A percentile compares a stretch with the other conserved stretches of the same genome.
phyloP scores from a whole-genome alignment of 169 alveolate genomes.

The Plasmodium relictum region DNA sequence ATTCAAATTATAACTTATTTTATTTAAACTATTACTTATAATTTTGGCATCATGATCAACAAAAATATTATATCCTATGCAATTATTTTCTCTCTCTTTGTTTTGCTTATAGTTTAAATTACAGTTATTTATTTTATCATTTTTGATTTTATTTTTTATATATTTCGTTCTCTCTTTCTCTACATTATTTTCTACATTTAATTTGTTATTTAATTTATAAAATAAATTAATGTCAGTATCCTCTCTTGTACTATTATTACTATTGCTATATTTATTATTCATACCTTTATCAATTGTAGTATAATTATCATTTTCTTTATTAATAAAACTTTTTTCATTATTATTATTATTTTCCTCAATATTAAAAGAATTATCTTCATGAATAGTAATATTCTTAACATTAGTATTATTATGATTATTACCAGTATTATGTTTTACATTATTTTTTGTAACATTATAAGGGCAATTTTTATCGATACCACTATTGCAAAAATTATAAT shows the following conservation, averaged over 20 bases:
- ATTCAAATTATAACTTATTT: neutral
- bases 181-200: neutral
- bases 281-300: no score
- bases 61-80: conserved; percentile 6
- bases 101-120: neutral
- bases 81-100: neutral
- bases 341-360: neutral
- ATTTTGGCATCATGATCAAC: neutral
- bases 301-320: neutral
- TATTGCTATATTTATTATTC: neutral
- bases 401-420: neutral
- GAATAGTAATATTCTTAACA: neutral
- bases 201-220: neutral
- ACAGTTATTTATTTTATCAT: neutral
- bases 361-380: neutral
- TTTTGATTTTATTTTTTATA: neutral
- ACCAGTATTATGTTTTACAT: neutral
- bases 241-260: neutral
- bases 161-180: neutral
- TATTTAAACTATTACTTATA: conserved; percentile 1
- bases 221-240: no score
- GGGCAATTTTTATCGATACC: neutral
- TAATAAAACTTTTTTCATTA: neutral
- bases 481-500: neutral
- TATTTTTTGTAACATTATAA: neutral